Base-by-base conservation (phyloP, 495 filamentous ascomycete species). In the Talaromyces trachyspermus region DNA sequence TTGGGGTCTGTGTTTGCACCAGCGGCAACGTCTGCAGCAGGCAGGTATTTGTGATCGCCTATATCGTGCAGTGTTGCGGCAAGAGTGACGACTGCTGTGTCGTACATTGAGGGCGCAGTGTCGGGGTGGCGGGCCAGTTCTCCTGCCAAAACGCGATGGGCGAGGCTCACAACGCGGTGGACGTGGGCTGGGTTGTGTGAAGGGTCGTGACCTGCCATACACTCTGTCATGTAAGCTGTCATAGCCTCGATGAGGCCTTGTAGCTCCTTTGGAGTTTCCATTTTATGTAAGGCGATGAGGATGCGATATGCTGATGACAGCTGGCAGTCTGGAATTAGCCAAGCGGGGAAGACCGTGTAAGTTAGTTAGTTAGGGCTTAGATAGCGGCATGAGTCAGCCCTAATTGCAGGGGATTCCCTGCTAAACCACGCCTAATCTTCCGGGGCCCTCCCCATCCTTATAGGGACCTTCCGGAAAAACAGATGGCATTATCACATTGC, bases 151-250 rank as follows among this genome's bases (percentile, higher is more conserved):
- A 85, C 73, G 35, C 74, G 71, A 41, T 79, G 74, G n/a, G 88
- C 76, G 6, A 95, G 76, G 11, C 75, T 64, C 5, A 86, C 66
- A 24, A 97, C 91, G 30, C 92, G 83, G 46, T 81, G 62, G 49
- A 96, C 84, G 62, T 97, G 91, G 30, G 71, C 62, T 66, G 81
- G 89, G 69, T 94, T 84, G 69, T 96, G 92, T 5, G 86, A 91
- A 17, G 79, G 77, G 65, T 96, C 92, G 65, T 87, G 86, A 37
- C 74, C 65, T 30, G 78, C 68, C 89, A 95, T 95, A 74, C 84
- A 89, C 9, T 66, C 54, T 50, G 74, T 66, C 20, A 86, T 80
- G 56, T 82, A 85, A 41, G 60, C 53, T 18, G 69, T 73, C 50
- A 81, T 70, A n/a, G 65, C 46, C 15, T 59, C 48, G 56, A 79